Base-by-base conservation (phyloP, 495 filamentous ascomycete genomes). In the Thermothielavioides terrestris region DNA sequence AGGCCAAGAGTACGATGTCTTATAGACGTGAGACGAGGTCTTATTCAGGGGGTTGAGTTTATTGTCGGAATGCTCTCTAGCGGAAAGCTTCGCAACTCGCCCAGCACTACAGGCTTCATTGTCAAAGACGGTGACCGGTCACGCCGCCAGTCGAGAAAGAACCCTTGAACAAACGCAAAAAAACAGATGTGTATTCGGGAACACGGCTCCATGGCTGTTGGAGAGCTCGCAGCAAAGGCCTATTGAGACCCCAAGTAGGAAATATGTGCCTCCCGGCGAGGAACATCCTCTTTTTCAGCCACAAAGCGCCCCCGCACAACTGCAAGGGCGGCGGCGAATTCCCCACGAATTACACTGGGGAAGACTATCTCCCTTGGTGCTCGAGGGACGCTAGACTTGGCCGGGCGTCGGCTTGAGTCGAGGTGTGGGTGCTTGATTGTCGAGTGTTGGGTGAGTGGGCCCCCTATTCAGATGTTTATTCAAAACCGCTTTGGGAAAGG, bases 391-490 rank as follows among this genome's bases (percentile, higher is more conserved):
- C 41, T 32, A 31, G 41, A 32, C 41, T 22, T 18, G 17, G 23
- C 14, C 6, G 2, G 25, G 6, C 11, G 17, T 22, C 26, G 9
- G 14, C 2, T 32, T 26, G 17, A 27, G 26, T n/a, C 27, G 26
- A 20, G 18, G 22, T 12, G 27, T 5, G 41, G 27, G 17, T 43
- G 41, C 18, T 42, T 43, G 27, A 22, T 26, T 14, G 26, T 31
- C 18, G 41, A 31, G 9, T 11, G 15, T 37, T 15, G 8, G 6
- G 17, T 20, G 40, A 17, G 8, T 20, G 3, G 15, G 2, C 40
- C 40, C 40, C 46, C 40, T 62, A 55, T 61, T 61, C 21, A 57
- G 42, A n/a, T 52, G 58, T 59, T 61, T 71, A 68, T 69, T 69
- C 55, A 67, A 18, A 58, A 39, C 68, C 62, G 37, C 32, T 55